phyloP scores from a whole-genome alignment of 495 filamentous ascomycete species.

The Aspergillus asperescens region DNA sequence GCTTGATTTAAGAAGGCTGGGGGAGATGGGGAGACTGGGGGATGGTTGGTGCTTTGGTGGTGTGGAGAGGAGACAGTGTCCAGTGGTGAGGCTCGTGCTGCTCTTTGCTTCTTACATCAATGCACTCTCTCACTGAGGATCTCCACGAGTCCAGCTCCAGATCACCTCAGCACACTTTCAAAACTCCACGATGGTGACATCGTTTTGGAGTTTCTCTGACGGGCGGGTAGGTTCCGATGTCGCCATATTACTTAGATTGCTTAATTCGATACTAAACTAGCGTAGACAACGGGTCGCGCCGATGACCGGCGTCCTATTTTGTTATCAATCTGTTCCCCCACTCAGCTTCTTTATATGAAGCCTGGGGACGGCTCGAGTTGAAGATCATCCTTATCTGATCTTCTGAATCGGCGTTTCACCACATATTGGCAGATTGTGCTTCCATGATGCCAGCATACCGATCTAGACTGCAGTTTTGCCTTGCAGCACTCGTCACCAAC shows the following conservation, averaged over 20 bases:
- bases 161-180: no score
- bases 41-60: no score
- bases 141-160: no score
- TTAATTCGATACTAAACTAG: conserved; percentile 1
- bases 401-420: neutral
- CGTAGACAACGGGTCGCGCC: neutral
- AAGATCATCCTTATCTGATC: conserved; percentile 3
- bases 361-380: neutral
- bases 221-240: neutral
- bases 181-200: no score
- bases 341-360: neutral
- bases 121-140: no score
- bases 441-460: neutral
- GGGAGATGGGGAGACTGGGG: neutral
- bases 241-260: neutral
- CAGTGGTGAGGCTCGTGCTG: no score
- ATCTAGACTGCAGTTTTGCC: conserved; percentile 2
- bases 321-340: no score
- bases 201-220: neutral
- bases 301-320: no score
- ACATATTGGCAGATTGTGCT: neutral
- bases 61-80: no score
- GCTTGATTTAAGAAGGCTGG: no score
- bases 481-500: conserved; percentile 3
- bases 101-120: no score